These are phyloP conservation scores for Paraphaeosphaeria sporulosa DNA, from an alignment of 2,329 filamentous ascomycete genomes.

Conservation along the genomic window DNA sequence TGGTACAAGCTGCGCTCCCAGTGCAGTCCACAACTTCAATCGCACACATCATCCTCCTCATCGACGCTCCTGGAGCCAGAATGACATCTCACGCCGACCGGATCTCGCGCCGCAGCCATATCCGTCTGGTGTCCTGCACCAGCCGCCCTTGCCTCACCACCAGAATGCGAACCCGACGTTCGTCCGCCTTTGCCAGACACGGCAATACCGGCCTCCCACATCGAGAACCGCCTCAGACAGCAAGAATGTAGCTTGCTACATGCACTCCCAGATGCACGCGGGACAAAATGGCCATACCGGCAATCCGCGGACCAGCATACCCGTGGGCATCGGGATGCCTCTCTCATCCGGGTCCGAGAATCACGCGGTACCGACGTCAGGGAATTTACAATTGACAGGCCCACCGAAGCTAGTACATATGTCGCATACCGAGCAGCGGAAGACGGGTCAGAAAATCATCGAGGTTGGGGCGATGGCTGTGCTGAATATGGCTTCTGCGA, in stretches of 20 bases:
- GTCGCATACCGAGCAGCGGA: conserved; percentile 23
- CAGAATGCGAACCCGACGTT: conserved; percentile 29
- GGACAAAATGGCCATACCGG: background rate
- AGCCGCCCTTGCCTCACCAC: background rate
- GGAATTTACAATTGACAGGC: conserved; percentile 1
- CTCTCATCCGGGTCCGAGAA: background rate
- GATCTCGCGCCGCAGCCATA: conserved; percentile 1
- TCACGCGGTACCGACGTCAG: background rate
- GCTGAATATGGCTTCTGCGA: conserved; percentile 9
- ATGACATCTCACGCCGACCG: conserved; percentile 26
- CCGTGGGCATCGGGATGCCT: conserved; percentile 24
- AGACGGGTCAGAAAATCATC: conserved; percentile 33
- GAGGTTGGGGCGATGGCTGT: conserved; percentile 42
- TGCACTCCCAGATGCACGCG: background rate
- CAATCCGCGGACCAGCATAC: conserved; percentile 8
- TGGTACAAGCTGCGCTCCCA: background rate
- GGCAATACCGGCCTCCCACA: conserved; percentile 1
- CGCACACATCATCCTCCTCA: conserved; percentile 21
- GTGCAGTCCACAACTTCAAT: conserved; percentile 8
- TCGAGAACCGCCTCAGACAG: background rate
- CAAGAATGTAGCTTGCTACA: background rate
- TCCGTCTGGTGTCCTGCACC: background rate
- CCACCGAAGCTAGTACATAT: conserved; percentile 29
- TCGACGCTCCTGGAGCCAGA: conserved; percentile 40
- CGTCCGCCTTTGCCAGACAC: conserved; percentile 30